Evolutionary conservation across 2,329 filamentous ascomycete genomes (phyloP).

Genomic region (Fusarium tupiense): DNA sequence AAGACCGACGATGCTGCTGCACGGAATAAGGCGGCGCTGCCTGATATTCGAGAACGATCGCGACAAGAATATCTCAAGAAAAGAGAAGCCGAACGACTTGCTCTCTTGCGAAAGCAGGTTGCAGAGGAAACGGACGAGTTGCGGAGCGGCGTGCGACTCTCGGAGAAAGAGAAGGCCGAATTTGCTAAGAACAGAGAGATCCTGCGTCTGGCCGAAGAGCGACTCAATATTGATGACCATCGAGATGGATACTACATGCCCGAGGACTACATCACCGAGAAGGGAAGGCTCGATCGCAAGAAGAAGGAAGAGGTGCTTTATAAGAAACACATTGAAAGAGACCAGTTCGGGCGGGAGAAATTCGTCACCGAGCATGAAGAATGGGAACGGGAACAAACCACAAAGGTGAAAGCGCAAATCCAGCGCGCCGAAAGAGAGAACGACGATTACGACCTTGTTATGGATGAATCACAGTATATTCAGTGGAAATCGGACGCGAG

Average conservation of each 20-base stretch:
- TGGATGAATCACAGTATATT: constrained; percentile 89
- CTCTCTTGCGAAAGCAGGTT: constrained; percentile 89
- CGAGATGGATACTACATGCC: constrained; percentile 92
- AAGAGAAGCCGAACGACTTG: constrained; percentile 85
- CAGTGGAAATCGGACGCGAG: constrained; percentile 82
- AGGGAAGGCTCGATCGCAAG: constrained; percentile 86
- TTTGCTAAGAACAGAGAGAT: constrained; percentile 90
- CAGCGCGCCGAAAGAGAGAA: constrained; percentile 77
- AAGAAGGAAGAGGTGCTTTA: constrained; percentile 92
- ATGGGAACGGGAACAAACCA: constrained; percentile 91
- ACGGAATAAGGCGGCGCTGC: constrained; percentile 76
- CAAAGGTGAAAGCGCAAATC: constrained; percentile 89
- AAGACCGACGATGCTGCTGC: constrained; percentile 67
- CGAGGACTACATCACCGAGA: constrained; percentile 94
- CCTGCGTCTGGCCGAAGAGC: constrained; percentile 82
- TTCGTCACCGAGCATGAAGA: constrained; percentile 95
- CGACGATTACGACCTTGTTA: constrained; percentile 90
- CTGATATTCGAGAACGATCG: constrained; percentile 83
- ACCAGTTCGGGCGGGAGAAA: constrained; percentile 87
- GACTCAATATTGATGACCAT: constrained; percentile 88
- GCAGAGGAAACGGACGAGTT: constrained; percentile 87
- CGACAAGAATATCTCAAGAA: constrained; percentile 95
- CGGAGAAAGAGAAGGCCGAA: constrained; percentile 82
- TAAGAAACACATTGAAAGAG: constrained; percentile 87
- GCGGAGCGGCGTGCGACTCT: constrained; percentile 77